Base-by-base conservation (phyloP, 345 rosid genomes). In the Pistacia atlantica region DNA sequence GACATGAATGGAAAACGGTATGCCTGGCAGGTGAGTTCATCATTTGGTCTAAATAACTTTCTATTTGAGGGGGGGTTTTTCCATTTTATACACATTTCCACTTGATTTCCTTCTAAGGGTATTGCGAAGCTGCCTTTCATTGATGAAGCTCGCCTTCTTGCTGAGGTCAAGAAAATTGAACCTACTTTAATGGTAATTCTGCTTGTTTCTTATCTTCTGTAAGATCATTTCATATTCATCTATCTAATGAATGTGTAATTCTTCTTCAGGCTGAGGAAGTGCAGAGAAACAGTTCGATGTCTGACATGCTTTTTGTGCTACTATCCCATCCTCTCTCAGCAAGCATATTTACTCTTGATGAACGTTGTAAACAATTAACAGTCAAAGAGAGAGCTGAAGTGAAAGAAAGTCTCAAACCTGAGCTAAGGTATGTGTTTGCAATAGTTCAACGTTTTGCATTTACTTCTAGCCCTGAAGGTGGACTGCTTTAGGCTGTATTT, bases 1-100 rank as follows among this genome's bases (percentile, higher is more conserved):
- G 99, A 96, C 84, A 94, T 94, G 94, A 85, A 89, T 79, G 99
- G 99, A 63, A 96, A 93, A 81, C 93, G 98, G 51, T 96, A 18
- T 80, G 66, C 93, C 6, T 94, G 99, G 99, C 99, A 93, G 97
- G 98, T 89, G 55, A 67, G 81, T 71, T 58, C 67, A 55, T 64
- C 22, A 31, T 31, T 31, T 31, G 33, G 33, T 31, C 33, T 31
- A 58, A 80, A 18, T 73, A 58, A 62, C 17, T 16, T 72, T 28
- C 46, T 46, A 9, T 25, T 73, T 3, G 7, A 59, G 20, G 16
- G 1, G 20, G 16, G 1, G 11, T 11, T 31, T 3, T 60, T 14
- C 33, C 33, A 31, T 31, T 31, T 7, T 37, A 4, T 9, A 65
- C 31, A 69, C 22, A 67, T 46, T 74, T 25, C 31, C 38, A 35